Conservation (phyloP, 1,284 basidiomycete genomes). For the Phellinidium pouzarii region DNA sequence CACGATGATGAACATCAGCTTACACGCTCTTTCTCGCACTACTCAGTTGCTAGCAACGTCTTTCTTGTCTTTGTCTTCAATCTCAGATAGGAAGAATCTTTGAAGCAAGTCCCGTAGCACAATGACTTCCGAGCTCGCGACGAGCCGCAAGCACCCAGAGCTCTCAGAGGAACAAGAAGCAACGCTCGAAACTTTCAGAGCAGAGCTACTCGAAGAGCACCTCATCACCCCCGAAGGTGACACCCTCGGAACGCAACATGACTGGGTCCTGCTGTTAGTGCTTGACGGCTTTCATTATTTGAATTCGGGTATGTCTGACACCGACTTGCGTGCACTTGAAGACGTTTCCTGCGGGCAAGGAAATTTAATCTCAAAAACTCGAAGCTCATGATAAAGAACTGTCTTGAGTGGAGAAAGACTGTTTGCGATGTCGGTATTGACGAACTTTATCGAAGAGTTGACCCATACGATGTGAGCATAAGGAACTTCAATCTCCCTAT, state of each 20-base stretch:
- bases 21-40: neutral
- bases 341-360: slow-evolving; percentile 65
- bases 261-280: slow-evolving; percentile 17
- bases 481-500: slow-evolving; percentile 13
- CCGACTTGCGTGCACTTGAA: slow-evolving; percentile 25
- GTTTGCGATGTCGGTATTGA: slow-evolving; percentile 54
- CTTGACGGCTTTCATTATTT: neutral
- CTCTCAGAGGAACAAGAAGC: slow-evolving; percentile 14
- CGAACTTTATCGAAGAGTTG: slow-evolving; percentile 44
- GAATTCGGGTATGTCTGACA: neutral
- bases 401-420: slow-evolving; percentile 52
- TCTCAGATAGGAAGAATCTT: neutral
- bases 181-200: slow-evolving; percentile 6
- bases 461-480: slow-evolving; percentile 51
- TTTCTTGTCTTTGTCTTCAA: neutral
- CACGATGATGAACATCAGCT: neutral
- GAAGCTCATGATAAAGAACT: slow-evolving; percentile 52
- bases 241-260: slow-evolving; percentile 17
- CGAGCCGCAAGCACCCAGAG: neutral
- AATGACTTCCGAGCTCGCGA: slow-evolving; percentile 2
- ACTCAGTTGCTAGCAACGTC: neutral
- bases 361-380: slow-evolving; percentile 48
- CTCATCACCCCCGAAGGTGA: slow-evolving; percentile 17
- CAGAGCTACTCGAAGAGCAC: slow-evolving; percentile 15
- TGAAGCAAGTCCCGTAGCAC: neutral